phyloP scores from a whole-genome alignment of 768 basidiomycete genomes.

The Auriculariales sp. region DNA sequence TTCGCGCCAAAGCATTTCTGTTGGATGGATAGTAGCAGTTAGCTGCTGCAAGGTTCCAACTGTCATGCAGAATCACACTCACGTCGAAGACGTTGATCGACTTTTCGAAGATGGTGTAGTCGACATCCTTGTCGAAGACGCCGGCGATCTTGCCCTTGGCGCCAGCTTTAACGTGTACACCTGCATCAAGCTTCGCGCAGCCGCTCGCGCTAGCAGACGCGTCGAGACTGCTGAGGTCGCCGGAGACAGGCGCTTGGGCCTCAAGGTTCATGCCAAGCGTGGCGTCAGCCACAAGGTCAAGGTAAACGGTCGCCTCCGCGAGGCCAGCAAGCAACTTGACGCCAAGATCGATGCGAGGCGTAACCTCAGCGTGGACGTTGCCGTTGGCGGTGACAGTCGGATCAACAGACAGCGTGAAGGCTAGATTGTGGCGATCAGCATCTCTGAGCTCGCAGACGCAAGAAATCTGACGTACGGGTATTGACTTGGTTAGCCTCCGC shows the following conservation, averaged over 20 bases:
- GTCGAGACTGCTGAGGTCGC: background rate
- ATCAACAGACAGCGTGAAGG: constrained; percentile 7
- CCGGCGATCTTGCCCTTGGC: constrained; percentile 26
- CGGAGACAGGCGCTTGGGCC: constrained; percentile 5
- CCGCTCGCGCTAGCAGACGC: constrained; percentile 23
- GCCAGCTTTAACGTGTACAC: constrained; percentile 24
- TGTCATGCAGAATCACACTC: background rate
- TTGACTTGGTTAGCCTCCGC: background rate
- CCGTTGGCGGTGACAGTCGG: background rate
- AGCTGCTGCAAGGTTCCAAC: background rate
- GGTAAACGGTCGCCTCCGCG: constrained; percentile 24
- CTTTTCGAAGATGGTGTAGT: constrained; percentile 21
- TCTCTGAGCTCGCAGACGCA: background rate
- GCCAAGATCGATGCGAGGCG: constrained; percentile 29
- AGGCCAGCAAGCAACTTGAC: constrained; percentile 24
- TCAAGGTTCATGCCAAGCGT: constrained; percentile 15
- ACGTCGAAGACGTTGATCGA: constrained; percentile 23
- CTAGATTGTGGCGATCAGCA: background rate
- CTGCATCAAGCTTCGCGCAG: constrained; percentile 22
- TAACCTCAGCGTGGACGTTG: constrained; percentile 22
- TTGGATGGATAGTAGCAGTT: background rate
- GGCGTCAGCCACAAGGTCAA: constrained; percentile 21
- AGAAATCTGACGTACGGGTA: background rate
- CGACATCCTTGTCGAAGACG: constrained; percentile 20
- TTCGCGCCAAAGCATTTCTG: background rate